Evolutionary conservation across 106 monocot genomes (phyloP).

Genomic region (Apostasia ramifera): DNA sequence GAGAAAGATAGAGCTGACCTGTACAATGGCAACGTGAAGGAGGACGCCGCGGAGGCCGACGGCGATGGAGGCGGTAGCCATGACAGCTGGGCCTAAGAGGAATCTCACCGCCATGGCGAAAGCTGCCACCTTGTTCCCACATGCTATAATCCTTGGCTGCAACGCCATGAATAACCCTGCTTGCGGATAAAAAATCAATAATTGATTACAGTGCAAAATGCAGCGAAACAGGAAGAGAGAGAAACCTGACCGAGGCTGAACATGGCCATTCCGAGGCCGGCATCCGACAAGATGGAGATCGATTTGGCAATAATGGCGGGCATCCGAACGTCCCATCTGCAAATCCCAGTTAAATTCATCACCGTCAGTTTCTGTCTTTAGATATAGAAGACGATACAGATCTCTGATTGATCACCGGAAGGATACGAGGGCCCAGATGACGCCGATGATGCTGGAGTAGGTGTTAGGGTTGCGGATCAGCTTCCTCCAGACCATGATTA

Average conservation of each 20-base stretch:
- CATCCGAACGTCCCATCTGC: slow-evolving; percentile 60
- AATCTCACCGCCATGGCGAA: slow-evolving; percentile 60
- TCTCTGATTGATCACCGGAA: slow-evolving; percentile 23
- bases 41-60: slow-evolving; percentile 46
- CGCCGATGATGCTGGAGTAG: slow-evolving; percentile 59
- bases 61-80: slow-evolving; percentile 49
- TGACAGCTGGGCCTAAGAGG: slow-evolving; percentile 51
- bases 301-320: slow-evolving; percentile 46
- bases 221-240: neutral
- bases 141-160: slow-evolving; percentile 69
- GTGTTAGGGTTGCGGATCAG: slow-evolving; percentile 72
- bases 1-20: slow-evolving; percentile 3
- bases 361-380: neutral
- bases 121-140: slow-evolving; percentile 51
- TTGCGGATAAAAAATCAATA: neutral
- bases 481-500: slow-evolving; percentile 77
- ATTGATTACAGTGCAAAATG: neutral
- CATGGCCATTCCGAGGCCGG: slow-evolving; percentile 70
- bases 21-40: slow-evolving; percentile 49
- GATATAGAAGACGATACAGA: neutral
- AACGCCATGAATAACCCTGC: slow-evolving; percentile 74
- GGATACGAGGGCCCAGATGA: slow-evolving; percentile 54
- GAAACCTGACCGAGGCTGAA: slow-evolving; percentile 46
- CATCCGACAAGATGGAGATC: slow-evolving; percentile 68
- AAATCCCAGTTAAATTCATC: neutral